Evolutionary conservation across 2,329 filamentous ascomycete species (phyloP), one percentile per base, ranked within the genome.

Genomic region (Pseudocercospora pini-densiflorae): DNA sequence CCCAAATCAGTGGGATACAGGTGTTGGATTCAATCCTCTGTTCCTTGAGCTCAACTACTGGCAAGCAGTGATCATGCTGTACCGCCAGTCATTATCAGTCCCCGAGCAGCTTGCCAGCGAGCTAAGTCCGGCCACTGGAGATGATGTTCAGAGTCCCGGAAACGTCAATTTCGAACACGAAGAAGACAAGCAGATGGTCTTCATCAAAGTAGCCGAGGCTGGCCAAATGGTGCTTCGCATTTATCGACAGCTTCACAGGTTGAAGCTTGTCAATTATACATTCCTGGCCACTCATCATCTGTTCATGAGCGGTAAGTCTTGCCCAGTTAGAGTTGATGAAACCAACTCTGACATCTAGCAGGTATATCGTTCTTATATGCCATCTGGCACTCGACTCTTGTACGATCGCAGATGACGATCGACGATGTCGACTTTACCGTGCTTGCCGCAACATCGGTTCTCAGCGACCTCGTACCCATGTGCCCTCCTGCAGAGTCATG

Each of bases 361-460:
- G 87, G 87, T 59, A 90, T 98, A 66, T 97, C 94, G 24, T 98
- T 97, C 78, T 85, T 98, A 1, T 98, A 97, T 79, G 94, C 95
- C 21, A 95, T 98, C 65, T 98, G 94, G 94, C 94, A 98, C 79
- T 97, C 94, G 10, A 89, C 92, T 5, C 87, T 92, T 62, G 94
- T 98, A 59, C 88, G 94, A 73, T 93, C 91, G 77, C 89, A 92
- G 64, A 82, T 98, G 79, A 92, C 91, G 7, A 91, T 97, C 81
- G 94, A 98, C 75, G 94, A 98, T 77, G 93, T 98, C n/a, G 94
- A 98, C 77, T 97, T 97, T 74, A 98, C 94, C 0, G 92, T 98
- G 8, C 84, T 97, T 58, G 93, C 94, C 8, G 94, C 94, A 23
- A 97, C 93, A 58, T 97, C 94, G 1, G 93, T 98, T 8, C 89